phyloP scores from a whole-genome alignment of 352 stramenopile genomes.

The Achlya hypogyna region DNA sequence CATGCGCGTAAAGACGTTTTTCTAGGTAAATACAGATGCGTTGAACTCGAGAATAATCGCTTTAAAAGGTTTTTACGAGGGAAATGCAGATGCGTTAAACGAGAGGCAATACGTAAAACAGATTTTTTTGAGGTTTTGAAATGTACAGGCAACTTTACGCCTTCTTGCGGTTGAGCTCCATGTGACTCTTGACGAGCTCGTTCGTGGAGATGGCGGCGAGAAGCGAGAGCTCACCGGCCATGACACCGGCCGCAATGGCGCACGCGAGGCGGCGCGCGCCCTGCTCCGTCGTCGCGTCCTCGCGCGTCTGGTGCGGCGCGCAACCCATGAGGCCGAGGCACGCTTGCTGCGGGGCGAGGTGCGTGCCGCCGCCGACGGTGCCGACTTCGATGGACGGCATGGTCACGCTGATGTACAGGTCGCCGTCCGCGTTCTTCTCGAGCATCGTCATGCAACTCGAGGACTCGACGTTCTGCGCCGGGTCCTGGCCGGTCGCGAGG shows the following conservation, averaged over 20 bases:
- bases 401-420: constrained; percentile 58
- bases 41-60: no score
- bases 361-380: constrained; percentile 86
- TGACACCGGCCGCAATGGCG: constrained; percentile 64
- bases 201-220: constrained; percentile 83
- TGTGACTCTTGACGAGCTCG: constrained; percentile 84
- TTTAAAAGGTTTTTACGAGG: no score
- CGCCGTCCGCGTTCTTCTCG: constrained; percentile 67
- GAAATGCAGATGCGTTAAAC: no score
- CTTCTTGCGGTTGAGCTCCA: constrained; percentile 40
- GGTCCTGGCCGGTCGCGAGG: constrained; percentile 87
- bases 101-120: no score
- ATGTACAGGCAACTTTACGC: not conserved
- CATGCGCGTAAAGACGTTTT: no score
- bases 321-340: constrained; percentile 73
- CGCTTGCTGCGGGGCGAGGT: constrained; percentile 68
- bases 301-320: constrained; percentile 33
- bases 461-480: constrained; percentile 87
- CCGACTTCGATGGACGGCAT: constrained; percentile 90
- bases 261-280: constrained; percentile 74
- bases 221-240: constrained; percentile 86
- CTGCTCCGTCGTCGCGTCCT: constrained; percentile 39
- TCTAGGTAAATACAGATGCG: no score
- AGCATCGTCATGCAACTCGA: constrained; percentile 88
- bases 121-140: no score